Evolutionary conservation across 495 filamentous ascomycete genomes (phyloP).

Genomic region (Aspergillus saccharolyticus): DNA sequence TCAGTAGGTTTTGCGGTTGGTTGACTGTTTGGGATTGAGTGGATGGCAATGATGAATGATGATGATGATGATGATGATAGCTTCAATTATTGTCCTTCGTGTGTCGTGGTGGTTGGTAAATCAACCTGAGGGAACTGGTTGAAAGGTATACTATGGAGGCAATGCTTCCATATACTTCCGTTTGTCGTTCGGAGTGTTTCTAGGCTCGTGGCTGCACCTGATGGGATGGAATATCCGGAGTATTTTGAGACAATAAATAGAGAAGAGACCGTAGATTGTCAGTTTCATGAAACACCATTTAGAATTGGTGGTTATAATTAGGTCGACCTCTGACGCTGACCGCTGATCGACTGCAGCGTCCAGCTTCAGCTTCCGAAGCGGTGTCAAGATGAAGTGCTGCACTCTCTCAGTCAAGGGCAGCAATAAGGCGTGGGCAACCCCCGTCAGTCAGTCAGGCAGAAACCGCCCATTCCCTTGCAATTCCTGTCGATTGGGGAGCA

Average conservation of each 20-base stretch:
- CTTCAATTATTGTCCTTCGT: no score
- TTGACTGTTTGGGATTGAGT: background rate
- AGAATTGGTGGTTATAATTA: conserved; percentile 6
- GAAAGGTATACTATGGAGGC: no score
- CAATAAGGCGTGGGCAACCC: background rate
- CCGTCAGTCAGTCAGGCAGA: conserved; percentile 3
- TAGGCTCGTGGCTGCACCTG: background rate
- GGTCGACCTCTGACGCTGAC: background rate
- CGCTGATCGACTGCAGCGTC: background rate
- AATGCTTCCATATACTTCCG: no score
- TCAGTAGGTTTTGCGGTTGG: background rate
- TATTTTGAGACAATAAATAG: no score
- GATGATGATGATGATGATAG: background rate
- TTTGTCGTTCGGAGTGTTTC: no score
- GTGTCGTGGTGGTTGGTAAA: no score
- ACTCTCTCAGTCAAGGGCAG: no score
- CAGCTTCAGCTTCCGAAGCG: background rate
- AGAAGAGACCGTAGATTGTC: no score
- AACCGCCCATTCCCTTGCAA: background rate
- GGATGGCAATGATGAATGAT: no score
- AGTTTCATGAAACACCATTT: no score
- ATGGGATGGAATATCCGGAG: no score
- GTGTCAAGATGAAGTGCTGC: background rate
- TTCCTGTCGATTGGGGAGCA: background rate
- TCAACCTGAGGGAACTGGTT: no score